Conservation (phyloP, 2,329 filamentous ascomycete species). For the Xylariaceae sp. region DNA sequence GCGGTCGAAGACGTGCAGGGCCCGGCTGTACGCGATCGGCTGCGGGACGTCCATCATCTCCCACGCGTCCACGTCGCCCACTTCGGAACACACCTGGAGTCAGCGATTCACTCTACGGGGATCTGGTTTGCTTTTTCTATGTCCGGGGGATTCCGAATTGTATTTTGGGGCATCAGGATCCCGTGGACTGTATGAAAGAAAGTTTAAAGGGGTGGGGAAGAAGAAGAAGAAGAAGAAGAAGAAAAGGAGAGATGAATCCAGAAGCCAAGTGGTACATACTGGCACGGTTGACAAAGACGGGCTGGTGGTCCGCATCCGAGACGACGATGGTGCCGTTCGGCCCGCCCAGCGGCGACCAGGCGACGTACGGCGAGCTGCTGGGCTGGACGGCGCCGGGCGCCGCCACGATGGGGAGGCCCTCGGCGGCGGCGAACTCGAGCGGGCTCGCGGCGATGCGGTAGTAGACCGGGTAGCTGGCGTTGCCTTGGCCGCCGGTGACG, state of each 20-base stretch:
- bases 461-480: slow-evolving; percentile 36
- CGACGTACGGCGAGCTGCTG: slow-evolving; percentile 34
- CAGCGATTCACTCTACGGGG: no score
- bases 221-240: slow-evolving; percentile 1
- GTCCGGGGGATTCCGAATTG: neutral
- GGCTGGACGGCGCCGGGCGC: slow-evolving; percentile 23
- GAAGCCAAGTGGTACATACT: no score
- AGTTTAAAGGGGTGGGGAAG: neutral
- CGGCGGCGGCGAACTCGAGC: slow-evolving; percentile 26
- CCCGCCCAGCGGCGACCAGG: slow-evolving; percentile 37
- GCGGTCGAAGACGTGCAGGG: slow-evolving; percentile 17
- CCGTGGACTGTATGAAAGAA: neutral
- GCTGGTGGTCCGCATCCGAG: slow-evolving; percentile 28
- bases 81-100: no score
- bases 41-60: slow-evolving; percentile 22
- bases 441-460: slow-evolving; percentile 36
- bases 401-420: slow-evolving; percentile 25
- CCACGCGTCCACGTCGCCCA: slow-evolving; percentile 30
- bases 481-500: slow-evolving; percentile 22
- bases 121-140: neutral
- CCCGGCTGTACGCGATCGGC: slow-evolving; percentile 21
- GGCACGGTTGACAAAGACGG: slow-evolving; percentile 36
- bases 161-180: neutral
- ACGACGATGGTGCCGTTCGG: slow-evolving; percentile 37
- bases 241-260: neutral